A percentile compares a stretch with the other conserved stretches of the same genome.
These are phyloP conservation scores for Podaxis sp. DNA, from an alignment of 768 basidiomycete genomes.

Conservation along the genomic window DNA sequence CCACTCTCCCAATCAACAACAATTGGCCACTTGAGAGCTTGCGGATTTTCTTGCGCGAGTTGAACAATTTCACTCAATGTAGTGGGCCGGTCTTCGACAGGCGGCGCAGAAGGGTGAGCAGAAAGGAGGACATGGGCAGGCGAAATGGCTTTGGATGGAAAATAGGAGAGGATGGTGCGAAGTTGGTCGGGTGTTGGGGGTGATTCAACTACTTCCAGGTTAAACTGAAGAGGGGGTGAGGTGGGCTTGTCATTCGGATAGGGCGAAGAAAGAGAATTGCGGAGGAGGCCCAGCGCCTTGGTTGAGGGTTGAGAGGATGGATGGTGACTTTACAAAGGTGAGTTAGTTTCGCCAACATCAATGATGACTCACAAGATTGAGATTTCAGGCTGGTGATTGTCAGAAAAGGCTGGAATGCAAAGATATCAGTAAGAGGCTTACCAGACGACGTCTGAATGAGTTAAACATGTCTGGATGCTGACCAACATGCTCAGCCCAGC, in stretches of 20 bases:
- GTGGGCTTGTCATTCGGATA: constrained; percentile 51
- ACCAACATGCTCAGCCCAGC: background rate
- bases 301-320: constrained; percentile 61
- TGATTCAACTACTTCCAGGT: constrained; percentile 67
- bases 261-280: constrained; percentile 51
- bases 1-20: constrained; percentile 77
- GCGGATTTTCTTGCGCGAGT: constrained; percentile 51
- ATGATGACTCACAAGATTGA: constrained; percentile 55
- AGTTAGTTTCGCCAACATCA: background rate
- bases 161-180: constrained; percentile 59
- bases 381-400: constrained; percentile 42
- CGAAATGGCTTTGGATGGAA: constrained; percentile 36
- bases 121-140: constrained; percentile 50
- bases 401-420: background rate
- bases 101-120: constrained; percentile 49
- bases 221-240: constrained; percentile 56
- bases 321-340: constrained; percentile 44
- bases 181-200: constrained; percentile 68
- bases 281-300: constrained; percentile 56
- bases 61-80: constrained; percentile 41
- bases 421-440: constrained; percentile 16
- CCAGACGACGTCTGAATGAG: constrained; percentile 31
- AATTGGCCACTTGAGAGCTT: constrained; percentile 71
- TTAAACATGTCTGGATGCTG: constrained; percentile 26
- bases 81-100: constrained; percentile 32